These are phyloP conservation scores for Leccinum subrobustum DNA, from an alignment of 1,284 basidiomycete species.

Conservation along the genomic window DNA sequence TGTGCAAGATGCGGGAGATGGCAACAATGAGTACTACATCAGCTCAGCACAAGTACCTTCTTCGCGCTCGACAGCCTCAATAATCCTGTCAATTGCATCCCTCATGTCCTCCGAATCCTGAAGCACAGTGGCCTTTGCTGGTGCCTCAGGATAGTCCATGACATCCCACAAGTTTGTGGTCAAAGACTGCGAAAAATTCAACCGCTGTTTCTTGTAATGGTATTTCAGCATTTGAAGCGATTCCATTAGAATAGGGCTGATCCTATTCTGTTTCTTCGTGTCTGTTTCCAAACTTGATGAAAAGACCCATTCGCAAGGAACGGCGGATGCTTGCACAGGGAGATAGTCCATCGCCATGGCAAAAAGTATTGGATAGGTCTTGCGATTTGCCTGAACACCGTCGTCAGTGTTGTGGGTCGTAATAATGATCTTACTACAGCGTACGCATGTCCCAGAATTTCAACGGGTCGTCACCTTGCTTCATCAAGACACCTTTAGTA, in stretches of 20 bases:
- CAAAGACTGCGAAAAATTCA: neutral
- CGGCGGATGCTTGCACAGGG: too few species aligned
- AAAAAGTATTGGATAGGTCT: neutral
- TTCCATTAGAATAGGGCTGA: neutral
- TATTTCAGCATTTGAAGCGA: neutral
- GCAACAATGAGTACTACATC: neutral
- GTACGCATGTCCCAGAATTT: neutral
- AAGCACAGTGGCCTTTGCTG: neutral
- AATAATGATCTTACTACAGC: neutral
- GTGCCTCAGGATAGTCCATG: neutral
- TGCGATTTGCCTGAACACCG: neutral
- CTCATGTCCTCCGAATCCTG: neutral
- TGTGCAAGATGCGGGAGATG: too few species aligned
- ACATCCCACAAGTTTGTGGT: neutral
- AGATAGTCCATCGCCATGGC: too few species aligned
- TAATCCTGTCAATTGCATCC: neutral
- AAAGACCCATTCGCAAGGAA: too few species aligned
- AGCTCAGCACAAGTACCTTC: neutral
- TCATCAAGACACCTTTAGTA: neutral
- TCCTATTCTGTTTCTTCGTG: neutral
- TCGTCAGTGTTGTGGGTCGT: neutral
- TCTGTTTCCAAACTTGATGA: too few species aligned
- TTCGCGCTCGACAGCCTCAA: neutral
- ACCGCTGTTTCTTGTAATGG: neutral
- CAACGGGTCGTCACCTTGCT: neutral